These are phyloP conservation scores for Kodamaea ohmeri DNA, from an alignment of 1,139 yeast genomes.

Conservation along the genomic window DNA sequence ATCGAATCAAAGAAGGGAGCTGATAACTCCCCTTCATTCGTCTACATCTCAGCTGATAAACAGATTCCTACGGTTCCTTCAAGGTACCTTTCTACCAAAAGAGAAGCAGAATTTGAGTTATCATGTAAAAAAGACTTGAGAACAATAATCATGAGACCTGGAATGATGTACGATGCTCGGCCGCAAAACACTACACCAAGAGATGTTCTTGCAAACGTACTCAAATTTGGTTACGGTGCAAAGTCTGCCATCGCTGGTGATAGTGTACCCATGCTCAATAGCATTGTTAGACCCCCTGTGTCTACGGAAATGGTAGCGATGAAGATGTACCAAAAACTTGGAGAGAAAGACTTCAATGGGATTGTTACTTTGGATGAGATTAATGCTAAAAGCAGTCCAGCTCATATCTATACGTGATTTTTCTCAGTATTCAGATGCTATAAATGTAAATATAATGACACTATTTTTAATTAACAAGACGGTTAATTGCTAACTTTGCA, in stretches of 20 bases:
- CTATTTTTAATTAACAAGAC: no score
- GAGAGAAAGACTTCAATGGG: conserved; percentile 50
- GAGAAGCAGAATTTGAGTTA: conserved; percentile 70
- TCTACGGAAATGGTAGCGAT: conserved; percentile 69
- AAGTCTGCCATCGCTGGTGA: conserved; percentile 39
- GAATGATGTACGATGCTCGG: conserved; percentile 62
- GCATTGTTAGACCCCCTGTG: conserved; percentile 58
- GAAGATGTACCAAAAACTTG: conserved; percentile 54
- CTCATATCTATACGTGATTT: conserved; percentile 2
- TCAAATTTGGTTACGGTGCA: conserved; percentile 38
- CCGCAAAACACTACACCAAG: conserved; percentile 28
- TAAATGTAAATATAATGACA: no score
- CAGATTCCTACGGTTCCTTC: conserved; percentile 65
- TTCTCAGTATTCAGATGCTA: no score
- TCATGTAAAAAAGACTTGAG: conserved; percentile 46
- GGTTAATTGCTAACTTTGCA: no score
- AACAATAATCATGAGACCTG: conserved; percentile 70
- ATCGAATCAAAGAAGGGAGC: conserved; percentile 23
- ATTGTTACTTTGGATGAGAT: conserved; percentile 59
- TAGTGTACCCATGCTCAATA: conserved; percentile 34
- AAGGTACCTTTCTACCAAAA: conserved; percentile 70
- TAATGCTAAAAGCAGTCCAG: no score
- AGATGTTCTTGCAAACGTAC: conserved; percentile 25
- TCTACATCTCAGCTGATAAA: conserved; percentile 78
- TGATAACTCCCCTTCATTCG: conserved; percentile 44